Percentiles rank a stretch among this genome's conserved stretches.
Conservation (phyloP, 352 stramenopile species). For the Globisporangium apiculatum region DNA sequence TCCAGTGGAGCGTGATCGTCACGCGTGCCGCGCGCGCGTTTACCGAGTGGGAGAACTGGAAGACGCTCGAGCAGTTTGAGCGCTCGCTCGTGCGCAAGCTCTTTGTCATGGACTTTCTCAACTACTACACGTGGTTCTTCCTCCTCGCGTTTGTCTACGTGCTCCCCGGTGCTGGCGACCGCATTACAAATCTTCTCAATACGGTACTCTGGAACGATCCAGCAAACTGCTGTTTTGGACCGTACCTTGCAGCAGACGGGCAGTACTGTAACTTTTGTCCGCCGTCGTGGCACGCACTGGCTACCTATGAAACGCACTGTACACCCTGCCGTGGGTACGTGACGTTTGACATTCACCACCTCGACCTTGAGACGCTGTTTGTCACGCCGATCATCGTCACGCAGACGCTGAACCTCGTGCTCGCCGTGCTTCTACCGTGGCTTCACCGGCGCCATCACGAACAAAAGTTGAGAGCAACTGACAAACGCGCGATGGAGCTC, state of each 20-base stretch:
- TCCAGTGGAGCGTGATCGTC: constrained; percentile 80
- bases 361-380: constrained; percentile 77
- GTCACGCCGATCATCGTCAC: constrained; percentile 81
- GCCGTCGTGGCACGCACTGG: constrained; percentile 44
- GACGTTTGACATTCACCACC: constrained; percentile 77
- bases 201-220: constrained; percentile 68
- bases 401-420: constrained; percentile 63
- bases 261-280: constrained; percentile 48
- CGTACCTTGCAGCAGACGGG: constrained; percentile 50
- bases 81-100: constrained; percentile 71
- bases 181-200: constrained; percentile 79
- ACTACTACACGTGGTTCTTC: constrained; percentile 89
- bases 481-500: constrained; percentile 56
- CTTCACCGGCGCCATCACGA: constrained; percentile 70
- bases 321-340: constrained; percentile 67
- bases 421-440: constrained; percentile 64
- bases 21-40: constrained; percentile 61
- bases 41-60: constrained; percentile 83
- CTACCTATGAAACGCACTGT: constrained; percentile 31
- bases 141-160: constrained; percentile 83
- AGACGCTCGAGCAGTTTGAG: constrained; percentile 79
- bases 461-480: constrained; percentile 40
- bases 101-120: constrained; percentile 84
- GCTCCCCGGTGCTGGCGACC: constrained; percentile 68
- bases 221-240: constrained; percentile 76